Base-by-base conservation (phyloP, 73 alveolate genomes). In the Tetrahymena elliotti region DNA sequence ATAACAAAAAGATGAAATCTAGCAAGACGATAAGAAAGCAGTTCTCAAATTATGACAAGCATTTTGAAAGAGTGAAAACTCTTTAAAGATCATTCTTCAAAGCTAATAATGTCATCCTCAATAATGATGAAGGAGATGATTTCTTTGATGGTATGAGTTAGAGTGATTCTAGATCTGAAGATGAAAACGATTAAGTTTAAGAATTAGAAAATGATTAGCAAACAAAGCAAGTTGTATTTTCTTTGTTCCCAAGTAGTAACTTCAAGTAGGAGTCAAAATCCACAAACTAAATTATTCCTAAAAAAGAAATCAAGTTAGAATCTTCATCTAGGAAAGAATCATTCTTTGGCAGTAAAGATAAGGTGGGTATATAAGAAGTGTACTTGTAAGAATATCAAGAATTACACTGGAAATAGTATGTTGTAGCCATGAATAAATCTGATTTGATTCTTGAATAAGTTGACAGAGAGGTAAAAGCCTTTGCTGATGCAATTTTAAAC, bases 401-500 rank as follows among this genome's bases (percentile, higher is more conserved):
- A 10, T 6, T 68, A 36, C 88, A 68, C 36, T 94, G 96, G 96
- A 93, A 94, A 1, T 88, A 94, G 33, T 94, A 83, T 33, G 68
- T 82, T 6, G 68, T 38, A 22, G 84, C 92, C 20, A 33, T 93
- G 53, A 40, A 53, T 38, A 35, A 24, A 22, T 33, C 54, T 20
- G 53, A 93, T 0, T 15, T 40, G 16, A 47, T 35, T 6, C 22
- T 20, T n/a, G 94, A 93, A 24, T 22, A 35, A 38, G 47, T 95
- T 92, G 93, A 93, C 18, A 84, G 53, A 35, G 97, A 95, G 93
- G 93, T 36, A 31, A 34, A 92, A 13, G 83, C 82, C 4, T 52
- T 95, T 33, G 93, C 95, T 18, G 93, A 95, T 34, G 97, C 97
- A n/a, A 93, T 95, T 24, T 24, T 93, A 38, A 33, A 93, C 24